Evolutionary conservation across 176 grass and related monocot species (phyloP), one percentile per base, ranked within the genome.

Genomic region (Oryza meyeriana): DNA sequence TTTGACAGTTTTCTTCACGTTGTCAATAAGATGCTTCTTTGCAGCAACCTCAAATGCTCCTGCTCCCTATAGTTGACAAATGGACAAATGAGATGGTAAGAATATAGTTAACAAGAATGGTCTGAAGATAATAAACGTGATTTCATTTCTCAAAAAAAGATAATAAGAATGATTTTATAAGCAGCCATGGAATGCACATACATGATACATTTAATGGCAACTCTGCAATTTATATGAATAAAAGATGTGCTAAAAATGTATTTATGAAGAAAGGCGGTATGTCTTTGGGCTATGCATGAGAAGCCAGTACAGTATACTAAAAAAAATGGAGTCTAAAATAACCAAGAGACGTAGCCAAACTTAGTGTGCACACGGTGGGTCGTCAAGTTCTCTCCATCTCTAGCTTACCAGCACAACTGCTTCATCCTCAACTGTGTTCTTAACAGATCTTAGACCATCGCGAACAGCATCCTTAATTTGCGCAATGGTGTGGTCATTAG

Each of bases 401-500:
- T 55, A 55, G 5, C 86, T 80, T 84, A 98, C 96, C 82, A 98
- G 85, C 32, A 98, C 84, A 35, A 95, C 83, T 78, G 96, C 84
- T 95, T 88, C 96, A 89, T 98, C 96, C 83, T 98, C 96, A 12
- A 98, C 17, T 31, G 96, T 93, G 73, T 98, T 98, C 85, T 98
- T 98, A 57, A 98, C 90, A 77, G 93, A 90, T 76, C 93, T 95
- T 85, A 98, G 80, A 78, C 96, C 96, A 85, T 98, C 96, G 18
- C 96, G 84, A 58, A 88, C 84, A 36, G 96, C 96, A 85, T 98
- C 96, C 85, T 95, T 98, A 47, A 98, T 95, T 91, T 98, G 96
- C 59, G 96, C 96, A 61, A 98, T 98, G 18, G 96, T 98, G 78
- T 98, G 96, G 66, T 98, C 93, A 91, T 98, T 98, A 33, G 95